Percentiles rank a stretch among this genome's conserved stretches.
Evolutionary conservation across 768 basidiomycete species (phyloP).

Genomic region (Scleroderma citrinum): DNA sequence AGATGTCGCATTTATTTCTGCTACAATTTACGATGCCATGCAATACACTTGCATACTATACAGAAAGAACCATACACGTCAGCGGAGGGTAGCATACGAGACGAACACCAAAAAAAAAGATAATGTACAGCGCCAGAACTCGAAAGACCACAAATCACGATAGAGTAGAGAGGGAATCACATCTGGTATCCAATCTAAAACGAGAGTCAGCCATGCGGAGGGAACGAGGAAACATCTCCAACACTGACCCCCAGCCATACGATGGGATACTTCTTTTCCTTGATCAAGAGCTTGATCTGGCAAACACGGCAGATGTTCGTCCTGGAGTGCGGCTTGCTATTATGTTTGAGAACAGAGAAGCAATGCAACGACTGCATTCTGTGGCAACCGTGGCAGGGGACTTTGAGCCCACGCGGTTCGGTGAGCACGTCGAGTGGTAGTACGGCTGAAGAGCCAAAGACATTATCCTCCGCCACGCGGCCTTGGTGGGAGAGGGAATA

Average conservation of each 20-base stretch:
- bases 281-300: slow-evolving; percentile 27
- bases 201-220: background rate
- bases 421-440: slow-evolving; percentile 23
- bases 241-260: slow-evolving; percentile 15
- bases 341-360: slow-evolving; percentile 14
- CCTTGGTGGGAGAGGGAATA: slow-evolving; percentile 24
- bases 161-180: background rate
- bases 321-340: slow-evolving; percentile 16
- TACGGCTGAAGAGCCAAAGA: slow-evolving; percentile 17
- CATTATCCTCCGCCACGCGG: slow-evolving; percentile 18
- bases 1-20: too few relatives aligned
- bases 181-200: background rate
- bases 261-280: slow-evolving; percentile 14
- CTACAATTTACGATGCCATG: background rate
- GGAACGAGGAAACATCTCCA: background rate
- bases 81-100: background rate
- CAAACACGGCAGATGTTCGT: slow-evolving; percentile 23
- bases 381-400: slow-evolving; percentile 21
- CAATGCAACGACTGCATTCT: slow-evolving; percentile 25
- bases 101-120: background rate
- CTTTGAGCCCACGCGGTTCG: slow-evolving; percentile 20
- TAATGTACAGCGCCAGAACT: background rate
- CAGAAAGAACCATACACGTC: background rate
- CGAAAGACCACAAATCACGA: background rate
- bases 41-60: background rate